phyloP scores from a whole-genome alignment of 73 alveolate genomes.

The Tetrahymena borealis region DNA sequence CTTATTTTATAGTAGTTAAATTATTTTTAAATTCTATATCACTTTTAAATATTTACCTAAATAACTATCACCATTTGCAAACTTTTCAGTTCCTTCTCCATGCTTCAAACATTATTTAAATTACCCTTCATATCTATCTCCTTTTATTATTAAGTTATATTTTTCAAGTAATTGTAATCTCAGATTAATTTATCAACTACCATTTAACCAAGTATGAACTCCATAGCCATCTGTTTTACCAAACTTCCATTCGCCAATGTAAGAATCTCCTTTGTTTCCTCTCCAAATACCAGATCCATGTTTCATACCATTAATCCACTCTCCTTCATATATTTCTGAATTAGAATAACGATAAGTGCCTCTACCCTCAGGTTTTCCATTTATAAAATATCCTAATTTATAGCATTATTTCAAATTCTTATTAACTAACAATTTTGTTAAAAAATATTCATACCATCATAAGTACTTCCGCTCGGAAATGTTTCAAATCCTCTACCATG shows the following conservation, averaged over 20 bases:
- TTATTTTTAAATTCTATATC: background rate
- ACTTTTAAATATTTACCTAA: constrained; percentile 35
- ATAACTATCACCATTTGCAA: constrained; percentile 58
- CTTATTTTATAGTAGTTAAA: background rate
- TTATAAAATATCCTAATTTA: constrained; percentile 62
- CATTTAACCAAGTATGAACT: constrained; percentile 7
- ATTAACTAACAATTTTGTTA: constrained; percentile 48
- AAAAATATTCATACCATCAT: constrained; percentile 67
- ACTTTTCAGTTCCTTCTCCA: constrained; percentile 44
- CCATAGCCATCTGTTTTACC: constrained; percentile 85
- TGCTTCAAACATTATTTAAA: constrained; percentile 35
- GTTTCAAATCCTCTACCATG: constrained; percentile 58
- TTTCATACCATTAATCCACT: constrained; percentile 53
- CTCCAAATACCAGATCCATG: constrained; percentile 53
- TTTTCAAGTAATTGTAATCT: background rate
- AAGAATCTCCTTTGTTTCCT: constrained; percentile 59
- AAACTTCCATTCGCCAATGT: constrained; percentile 59
- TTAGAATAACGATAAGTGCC: constrained; percentile 77
- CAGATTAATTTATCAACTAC: background rate
- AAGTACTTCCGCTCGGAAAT: constrained; percentile 59
- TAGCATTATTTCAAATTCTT: constrained; percentile 44
- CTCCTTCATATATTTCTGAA: constrained; percentile 64
- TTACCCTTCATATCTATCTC: constrained; percentile 39
- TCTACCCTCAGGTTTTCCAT: constrained; percentile 76
- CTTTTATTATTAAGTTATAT: background rate